Percentiles rank a stretch among this genome's conserved stretches.
Conservation (phyloP, 225 moss, liverwort and hornwort genomes). For the Pleurozium schreberi region DNA sequence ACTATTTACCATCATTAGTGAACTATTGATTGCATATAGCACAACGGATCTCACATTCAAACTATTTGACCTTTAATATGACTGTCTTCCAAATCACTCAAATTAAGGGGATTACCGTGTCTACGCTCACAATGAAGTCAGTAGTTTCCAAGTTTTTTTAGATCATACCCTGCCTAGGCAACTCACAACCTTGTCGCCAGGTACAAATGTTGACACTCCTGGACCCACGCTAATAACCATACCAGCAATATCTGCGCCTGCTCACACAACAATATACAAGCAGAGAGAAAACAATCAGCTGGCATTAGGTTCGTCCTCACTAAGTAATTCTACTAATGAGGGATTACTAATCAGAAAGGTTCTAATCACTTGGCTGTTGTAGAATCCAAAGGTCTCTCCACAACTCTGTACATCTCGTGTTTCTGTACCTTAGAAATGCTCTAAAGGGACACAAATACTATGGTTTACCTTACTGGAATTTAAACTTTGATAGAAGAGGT, state of each 20-base stretch:
- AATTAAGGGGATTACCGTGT: not conserved
- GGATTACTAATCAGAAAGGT: not conserved
- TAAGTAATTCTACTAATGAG: not conserved
- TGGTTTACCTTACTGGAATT: not conserved
- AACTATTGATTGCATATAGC: not conserved
- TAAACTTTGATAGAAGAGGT: too few species aligned
- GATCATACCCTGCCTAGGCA: constrained; percentile 38
- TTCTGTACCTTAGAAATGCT: not conserved
- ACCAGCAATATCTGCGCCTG: constrained; percentile 72
- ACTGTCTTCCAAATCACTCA: not conserved
- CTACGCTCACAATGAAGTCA: not conserved
- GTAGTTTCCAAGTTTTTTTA: not conserved
- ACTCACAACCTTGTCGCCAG: constrained; percentile 64
- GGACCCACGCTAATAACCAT: constrained; percentile 60
- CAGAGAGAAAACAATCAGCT: not conserved
- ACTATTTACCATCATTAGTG: too few species aligned
- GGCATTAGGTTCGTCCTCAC: not conserved
- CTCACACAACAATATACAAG: not conserved
- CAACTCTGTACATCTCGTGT: not conserved
- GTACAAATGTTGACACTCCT: constrained; percentile 44
- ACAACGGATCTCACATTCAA: not conserved
- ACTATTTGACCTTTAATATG: not conserved
- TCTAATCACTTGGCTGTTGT: not conserved
- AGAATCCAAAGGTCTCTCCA: not conserved
- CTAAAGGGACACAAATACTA: too few species aligned